Evolutionary conservation across 805 yeast species (phyloP).

Genomic region (Suhomyces prunicola): DNA sequence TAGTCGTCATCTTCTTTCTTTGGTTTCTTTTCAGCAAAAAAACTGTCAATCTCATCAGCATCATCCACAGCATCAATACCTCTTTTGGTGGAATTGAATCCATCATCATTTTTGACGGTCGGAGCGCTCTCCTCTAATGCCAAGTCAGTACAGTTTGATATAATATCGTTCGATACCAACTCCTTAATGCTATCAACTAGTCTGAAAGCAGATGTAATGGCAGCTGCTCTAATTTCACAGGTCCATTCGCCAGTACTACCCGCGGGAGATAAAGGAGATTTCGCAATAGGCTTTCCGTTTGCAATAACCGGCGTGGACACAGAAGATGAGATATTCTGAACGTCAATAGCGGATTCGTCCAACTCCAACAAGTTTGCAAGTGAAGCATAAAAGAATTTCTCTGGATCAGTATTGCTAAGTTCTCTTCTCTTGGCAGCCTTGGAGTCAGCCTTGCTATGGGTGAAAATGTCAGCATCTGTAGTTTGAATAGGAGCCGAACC

Average conservation of each 20-base stretch:
- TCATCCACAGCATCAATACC: slow-evolving; percentile 21
- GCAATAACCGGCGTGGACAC: slow-evolving; percentile 15
- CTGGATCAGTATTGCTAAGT: slow-evolving; percentile 44
- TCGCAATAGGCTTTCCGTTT: slow-evolving; percentile 13
- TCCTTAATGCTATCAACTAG: slow-evolving; percentile 41
- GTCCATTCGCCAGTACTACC: slow-evolving; percentile 33
- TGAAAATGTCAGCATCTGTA: slow-evolving; percentile 20
- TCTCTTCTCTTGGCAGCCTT: slow-evolving; percentile 46
- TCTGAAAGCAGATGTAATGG: slow-evolving; percentile 44
- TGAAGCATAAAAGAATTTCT: slow-evolving; percentile 48
- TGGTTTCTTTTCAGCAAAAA: slow-evolving; percentile 36
- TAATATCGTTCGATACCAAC: slow-evolving; percentile 20
- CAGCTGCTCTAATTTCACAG: slow-evolving; percentile 44
- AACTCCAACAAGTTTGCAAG: slow-evolving; percentile 49
- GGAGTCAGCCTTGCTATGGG: slow-evolving; percentile 32
- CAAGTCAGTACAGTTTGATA: slow-evolving; percentile 3
- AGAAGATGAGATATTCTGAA: slow-evolving; percentile 17
- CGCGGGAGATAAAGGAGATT: slow-evolving; percentile 40
- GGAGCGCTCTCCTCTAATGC: slow-evolving; percentile 2
- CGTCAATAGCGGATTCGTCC: slow-evolving; percentile 33
- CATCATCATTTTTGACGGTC: background rate
- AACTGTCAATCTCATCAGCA: slow-evolving; percentile 31
- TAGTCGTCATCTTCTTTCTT: slow-evolving; percentile 20
- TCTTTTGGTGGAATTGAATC: slow-evolving; percentile 14
- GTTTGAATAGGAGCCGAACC: slow-evolving; percentile 7